These are phyloP conservation scores for Pholiota microspora DNA, from an alignment of 768 basidiomycete species.

Conservation along the genomic window DNA sequence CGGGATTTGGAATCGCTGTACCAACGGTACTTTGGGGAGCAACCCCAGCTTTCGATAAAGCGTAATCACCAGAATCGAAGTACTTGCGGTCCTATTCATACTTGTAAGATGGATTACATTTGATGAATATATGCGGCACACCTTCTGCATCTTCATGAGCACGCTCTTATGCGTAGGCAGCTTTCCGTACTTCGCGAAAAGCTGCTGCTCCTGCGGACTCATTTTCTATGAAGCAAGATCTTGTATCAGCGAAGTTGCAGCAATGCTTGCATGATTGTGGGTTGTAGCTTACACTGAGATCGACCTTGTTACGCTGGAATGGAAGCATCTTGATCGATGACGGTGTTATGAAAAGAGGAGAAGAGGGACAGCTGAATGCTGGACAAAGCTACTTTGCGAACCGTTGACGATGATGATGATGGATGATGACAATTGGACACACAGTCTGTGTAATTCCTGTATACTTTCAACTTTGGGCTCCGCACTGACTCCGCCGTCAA, in stretches of 20 bases:
- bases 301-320: slow-evolving; percentile 85
- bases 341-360: slow-evolving; percentile 22
- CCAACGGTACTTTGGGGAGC: slow-evolving; percentile 88
- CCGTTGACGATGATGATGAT: slow-evolving; percentile 22
- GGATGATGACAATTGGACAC: slow-evolving; percentile 16
- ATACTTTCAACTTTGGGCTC: slow-evolving; percentile 18
- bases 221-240: slow-evolving; percentile 52
- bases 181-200: slow-evolving; percentile 94
- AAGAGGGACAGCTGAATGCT: slow-evolving; percentile 25
- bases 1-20: slow-evolving; percentile 96
- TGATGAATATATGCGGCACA: slow-evolving; percentile 28
- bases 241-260: background rate
- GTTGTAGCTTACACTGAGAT: slow-evolving; percentile 74
- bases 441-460: slow-evolving; percentile 7
- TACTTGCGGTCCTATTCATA: slow-evolving; percentile 89
- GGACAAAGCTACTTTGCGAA: slow-evolving; percentile 18
- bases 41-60: slow-evolving; percentile 92
- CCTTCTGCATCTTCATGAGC: slow-evolving; percentile 95
- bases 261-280: background rate
- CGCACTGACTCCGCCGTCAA: slow-evolving; percentile 30
- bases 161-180: slow-evolving; percentile 92
- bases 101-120: slow-evolving; percentile 13
- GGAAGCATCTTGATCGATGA: slow-evolving; percentile 58
- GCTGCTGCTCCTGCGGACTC: slow-evolving; percentile 87
- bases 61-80: slow-evolving; percentile 99